Base-by-base conservation (phyloP, 306 rosid species). In the Begonia masoniana region DNA sequence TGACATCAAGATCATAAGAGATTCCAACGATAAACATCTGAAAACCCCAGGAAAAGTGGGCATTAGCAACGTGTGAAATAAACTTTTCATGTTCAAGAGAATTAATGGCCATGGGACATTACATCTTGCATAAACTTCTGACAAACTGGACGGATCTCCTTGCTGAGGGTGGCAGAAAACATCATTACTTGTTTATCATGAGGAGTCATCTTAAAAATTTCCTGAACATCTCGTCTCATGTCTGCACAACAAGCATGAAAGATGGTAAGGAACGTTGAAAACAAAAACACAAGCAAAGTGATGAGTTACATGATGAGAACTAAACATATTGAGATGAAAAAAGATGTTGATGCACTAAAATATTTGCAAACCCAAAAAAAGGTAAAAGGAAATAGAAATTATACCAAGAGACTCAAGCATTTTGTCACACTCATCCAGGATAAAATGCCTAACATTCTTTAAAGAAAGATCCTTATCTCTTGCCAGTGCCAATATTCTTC, bases 61-160 rank as follows among this genome's bases (percentile, higher is more conserved):
- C 36, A 26, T 26, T 26, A 26, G 36, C 39, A 31, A 31, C 7
- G 39, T 31, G 39, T 31, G 39, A 7, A 31, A 31, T 31, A 31
- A 5, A 31, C 7, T 31, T 73, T 80, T 81, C 55, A 85, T 70
- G 7, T 45, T 45, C 49, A 12, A 31, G 8, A 45, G 13, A 45
- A 11, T 45, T 10, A 45, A 10, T 82, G 85, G 94, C 87, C 85
- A 85, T 71, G 77, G 78, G 60, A 86, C 82, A 15, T 91, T 91
- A 91, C 99, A 81, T 91, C 99, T 91, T 91, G 99, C 99, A 91
- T 91, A 63, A 91, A 91, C 66, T 87, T 91, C 82, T 91, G 86
- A 94, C 99, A 91, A 77, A 91, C 96, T 23, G 99, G 99, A 13
- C 99, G 99, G 62, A 91, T 91, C 59, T 91, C 99, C 76, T 91